These are phyloP conservation scores for Fusarium marasasianum DNA, from an alignment of 2,329 filamentous ascomycete species.

Conservation along the genomic window DNA sequence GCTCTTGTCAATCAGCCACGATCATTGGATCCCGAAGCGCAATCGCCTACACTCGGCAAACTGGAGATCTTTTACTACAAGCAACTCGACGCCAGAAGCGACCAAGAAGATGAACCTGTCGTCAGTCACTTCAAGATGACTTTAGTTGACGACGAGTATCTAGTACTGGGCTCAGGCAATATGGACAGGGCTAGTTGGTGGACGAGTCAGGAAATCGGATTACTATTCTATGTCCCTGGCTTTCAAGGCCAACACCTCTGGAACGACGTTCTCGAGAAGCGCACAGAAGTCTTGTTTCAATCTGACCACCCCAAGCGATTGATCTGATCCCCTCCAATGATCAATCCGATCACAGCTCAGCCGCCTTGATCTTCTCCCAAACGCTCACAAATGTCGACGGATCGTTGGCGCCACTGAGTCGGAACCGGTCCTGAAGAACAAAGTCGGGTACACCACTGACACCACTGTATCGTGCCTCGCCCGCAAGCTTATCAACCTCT, in stretches of 20 bases:
- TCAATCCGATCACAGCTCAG: slow-evolving; percentile 26
- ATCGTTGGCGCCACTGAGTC: slow-evolving; percentile 75
- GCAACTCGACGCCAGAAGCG: slow-evolving; percentile 46
- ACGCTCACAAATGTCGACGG: slow-evolving; percentile 70
- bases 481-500: slow-evolving; percentile 47
- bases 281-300: slow-evolving; percentile 48
- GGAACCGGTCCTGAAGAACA: slow-evolving; percentile 73
- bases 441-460: slow-evolving; percentile 78
- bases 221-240: slow-evolving; percentile 62
- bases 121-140: slow-evolving; percentile 83
- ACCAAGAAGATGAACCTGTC: slow-evolving; percentile 65
- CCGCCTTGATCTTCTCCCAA: slow-evolving; percentile 67
- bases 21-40: slow-evolving; percentile 53
- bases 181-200: slow-evolving; percentile 88
- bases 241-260: slow-evolving; percentile 51
- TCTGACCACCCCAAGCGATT: slow-evolving; percentile 30
- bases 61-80: slow-evolving; percentile 70
- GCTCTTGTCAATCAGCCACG: slow-evolving; percentile 34
- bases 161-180: slow-evolving; percentile 82
- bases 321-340: background rate
- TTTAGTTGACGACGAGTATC: slow-evolving; percentile 73
- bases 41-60: slow-evolving; percentile 53
- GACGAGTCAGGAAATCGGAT: slow-evolving; percentile 84
- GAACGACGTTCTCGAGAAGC: slow-evolving; percentile 50
- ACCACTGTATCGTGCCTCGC: slow-evolving; percentile 42